Evolutionary conservation across 108 stramenopile species (phyloP).

Genomic region (Nitzschia palea): DNA sequence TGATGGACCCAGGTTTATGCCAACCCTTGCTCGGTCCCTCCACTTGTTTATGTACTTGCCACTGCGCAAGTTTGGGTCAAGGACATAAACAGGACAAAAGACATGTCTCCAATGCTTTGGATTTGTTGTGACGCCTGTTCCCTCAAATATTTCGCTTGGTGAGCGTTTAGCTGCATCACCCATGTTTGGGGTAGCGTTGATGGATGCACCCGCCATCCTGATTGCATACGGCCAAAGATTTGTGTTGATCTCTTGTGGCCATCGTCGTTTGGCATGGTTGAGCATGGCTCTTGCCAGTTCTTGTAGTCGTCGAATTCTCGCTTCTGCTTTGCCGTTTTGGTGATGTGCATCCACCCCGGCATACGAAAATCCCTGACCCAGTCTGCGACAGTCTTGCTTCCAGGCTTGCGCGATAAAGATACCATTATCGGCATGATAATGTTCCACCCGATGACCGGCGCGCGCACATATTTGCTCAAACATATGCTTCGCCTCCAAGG

Average conservation of each 20-base stretch:
- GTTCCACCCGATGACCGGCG: conserved; percentile 17
- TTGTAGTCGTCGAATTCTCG: conserved; percentile 36
- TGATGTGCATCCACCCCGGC: conserved; percentile 56
- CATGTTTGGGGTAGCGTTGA: conserved; percentile 23
- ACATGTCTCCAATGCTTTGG: conserved; percentile 24
- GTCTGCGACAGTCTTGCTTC: conserved; percentile 7
- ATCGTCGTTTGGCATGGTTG: conserved; percentile 42
- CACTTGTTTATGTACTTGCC: conserved; percentile 11
- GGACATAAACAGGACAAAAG: conserved; percentile 34
- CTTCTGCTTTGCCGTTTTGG: conserved; percentile 54
- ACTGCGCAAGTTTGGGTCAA: conserved; percentile 7
- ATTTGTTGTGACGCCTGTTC: conserved; percentile 5
- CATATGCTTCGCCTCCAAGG: conserved; percentile 32
- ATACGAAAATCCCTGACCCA: conserved; percentile 37
- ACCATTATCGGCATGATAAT: conserved; percentile 69
- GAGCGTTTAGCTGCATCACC: not conserved
- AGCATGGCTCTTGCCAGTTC: conserved; percentile 49
- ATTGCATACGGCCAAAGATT: conserved; percentile 59
- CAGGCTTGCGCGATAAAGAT: conserved; percentile 37
- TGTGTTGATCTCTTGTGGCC: conserved; percentile 7
- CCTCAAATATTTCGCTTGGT: conserved; percentile 27
- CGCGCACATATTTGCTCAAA: conserved; percentile 28
- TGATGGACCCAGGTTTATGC: conserved; percentile 35
- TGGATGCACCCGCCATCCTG: conserved; percentile 26
- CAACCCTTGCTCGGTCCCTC: conserved; percentile 21